phyloP scores from a whole-genome alignment of 805 yeast species.

The Candida xyloterini region DNA sequence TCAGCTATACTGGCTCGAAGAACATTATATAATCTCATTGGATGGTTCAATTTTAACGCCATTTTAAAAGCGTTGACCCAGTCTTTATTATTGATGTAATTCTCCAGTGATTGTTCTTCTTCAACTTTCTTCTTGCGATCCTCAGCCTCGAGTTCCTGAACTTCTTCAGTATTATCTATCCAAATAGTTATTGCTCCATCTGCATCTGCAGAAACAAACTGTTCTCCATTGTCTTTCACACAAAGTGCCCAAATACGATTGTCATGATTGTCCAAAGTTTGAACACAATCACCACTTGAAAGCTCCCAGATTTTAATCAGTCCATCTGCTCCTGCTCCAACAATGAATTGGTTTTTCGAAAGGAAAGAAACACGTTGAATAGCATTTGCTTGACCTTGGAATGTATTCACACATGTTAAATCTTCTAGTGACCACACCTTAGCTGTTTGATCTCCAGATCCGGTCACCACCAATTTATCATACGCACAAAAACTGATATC shows the following conservation, averaged over 20 bases:
- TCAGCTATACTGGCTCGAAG: constrained; percentile 58
- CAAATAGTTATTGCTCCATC: constrained; percentile 90
- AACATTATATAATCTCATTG: constrained; percentile 81
- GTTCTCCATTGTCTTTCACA: constrained; percentile 59
- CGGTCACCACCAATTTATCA: constrained; percentile 75
- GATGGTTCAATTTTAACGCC: constrained; percentile 85
- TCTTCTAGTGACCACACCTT: constrained; percentile 86
- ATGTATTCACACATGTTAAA: constrained; percentile 71
- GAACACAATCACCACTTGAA: constrained; percentile 67
- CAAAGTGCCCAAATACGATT: constrained; percentile 94
- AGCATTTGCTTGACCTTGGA: constrained; percentile 93
- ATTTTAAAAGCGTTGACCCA: constrained; percentile 88
- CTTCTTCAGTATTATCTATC: constrained; percentile 83
- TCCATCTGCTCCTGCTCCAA: constrained; percentile 92
- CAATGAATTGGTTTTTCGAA: constrained; percentile 61
- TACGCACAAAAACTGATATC: constrained; percentile 77
- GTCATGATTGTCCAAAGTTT: constrained; percentile 86
- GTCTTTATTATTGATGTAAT: constrained; percentile 65
- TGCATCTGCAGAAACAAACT: constrained; percentile 85
- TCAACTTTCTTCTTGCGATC: constrained; percentile 61
- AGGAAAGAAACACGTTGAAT: constrained; percentile 79
- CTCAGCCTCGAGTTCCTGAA: constrained; percentile 51
- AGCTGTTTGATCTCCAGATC: constrained; percentile 90
- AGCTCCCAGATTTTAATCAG: constrained; percentile 88
- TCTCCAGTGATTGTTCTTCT: constrained; percentile 83